Percentiles rank a stretch among this genome's conserved stretches.
phyloP scores from a whole-genome alignment of 2,329 filamentous ascomycete genomes.

The Zopfia rhizophila region DNA sequence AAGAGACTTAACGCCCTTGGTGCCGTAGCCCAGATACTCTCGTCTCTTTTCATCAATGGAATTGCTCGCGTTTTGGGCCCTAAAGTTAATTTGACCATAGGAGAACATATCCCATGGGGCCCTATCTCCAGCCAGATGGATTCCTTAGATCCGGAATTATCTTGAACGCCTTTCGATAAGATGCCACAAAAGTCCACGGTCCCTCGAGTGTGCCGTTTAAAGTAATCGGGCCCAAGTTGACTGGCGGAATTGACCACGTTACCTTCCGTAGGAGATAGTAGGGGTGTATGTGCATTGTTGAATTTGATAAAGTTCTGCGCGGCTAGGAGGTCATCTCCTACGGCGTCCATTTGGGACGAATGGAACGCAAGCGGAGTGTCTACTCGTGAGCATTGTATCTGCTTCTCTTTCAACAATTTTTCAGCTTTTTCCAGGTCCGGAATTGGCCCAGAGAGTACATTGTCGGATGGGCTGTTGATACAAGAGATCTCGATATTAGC shows the following conservation, averaged over 20 bases:
- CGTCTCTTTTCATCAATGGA: too few relatives aligned
- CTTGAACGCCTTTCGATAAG: conserved; percentile 51
- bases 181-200: conserved; percentile 50
- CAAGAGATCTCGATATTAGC: not conserved
- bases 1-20: too few relatives aligned
- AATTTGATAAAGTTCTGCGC: conserved; percentile 38
- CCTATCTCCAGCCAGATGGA: conserved; percentile 57
- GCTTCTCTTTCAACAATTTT: not conserved
- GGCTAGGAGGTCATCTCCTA: not conserved
- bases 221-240: conserved; percentile 50
- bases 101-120: conserved; percentile 58
- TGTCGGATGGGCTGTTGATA: not conserved
- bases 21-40: too few relatives aligned
- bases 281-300: conserved; percentile 32
- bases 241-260: conserved; percentile 50
- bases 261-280: conserved; percentile 57
- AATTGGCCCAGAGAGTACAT: conserved; percentile 1
- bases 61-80: too few relatives aligned
- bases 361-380: conserved; percentile 4
- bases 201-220: conserved; percentile 25
- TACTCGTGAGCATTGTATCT: not conserved
- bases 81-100: conserved; percentile 55
- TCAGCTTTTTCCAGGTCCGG: not conserved
- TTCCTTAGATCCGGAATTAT: conserved; percentile 37
- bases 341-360: not conserved